Conservation (phyloP, 1,139 yeast genomes). For the Nakaseomyces nivariensis region DNA sequence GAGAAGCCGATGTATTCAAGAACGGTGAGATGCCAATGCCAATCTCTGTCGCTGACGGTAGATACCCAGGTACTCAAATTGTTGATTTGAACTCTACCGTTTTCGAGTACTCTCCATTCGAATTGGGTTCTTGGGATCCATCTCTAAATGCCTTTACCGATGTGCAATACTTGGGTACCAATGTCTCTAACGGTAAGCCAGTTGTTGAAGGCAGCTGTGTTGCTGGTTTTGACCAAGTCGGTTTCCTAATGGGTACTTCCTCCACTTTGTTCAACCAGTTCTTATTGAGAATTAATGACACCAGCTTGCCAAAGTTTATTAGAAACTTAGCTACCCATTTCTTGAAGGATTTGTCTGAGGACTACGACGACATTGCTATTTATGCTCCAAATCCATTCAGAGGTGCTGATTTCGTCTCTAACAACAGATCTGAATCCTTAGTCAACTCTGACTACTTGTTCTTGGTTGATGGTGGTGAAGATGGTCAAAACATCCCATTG, state of each 20-base stretch:
- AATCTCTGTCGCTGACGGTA: slow-evolving; percentile 62
- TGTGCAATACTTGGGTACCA: slow-evolving; percentile 60
- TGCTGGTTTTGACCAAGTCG: slow-evolving; percentile 66
- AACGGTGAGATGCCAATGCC: slow-evolving; percentile 71
- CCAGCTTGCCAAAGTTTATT: slow-evolving; percentile 15
- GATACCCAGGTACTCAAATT: slow-evolving; percentile 54
- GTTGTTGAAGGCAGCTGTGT: slow-evolving; percentile 34
- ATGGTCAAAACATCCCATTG: slow-evolving; percentile 64
- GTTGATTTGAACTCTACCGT: slow-evolving; percentile 56
- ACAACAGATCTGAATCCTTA: slow-evolving; percentile 23
- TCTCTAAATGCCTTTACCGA: slow-evolving; percentile 55
- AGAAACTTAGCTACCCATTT: slow-evolving; percentile 22
- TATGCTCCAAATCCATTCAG: slow-evolving; percentile 58
- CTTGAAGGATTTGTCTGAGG: slow-evolving; percentile 36
- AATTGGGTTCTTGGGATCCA: slow-evolving; percentile 83
- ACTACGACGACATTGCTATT: slow-evolving; percentile 55
- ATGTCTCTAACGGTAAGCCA: slow-evolving; percentile 45
- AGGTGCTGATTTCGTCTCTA: slow-evolving; percentile 37
- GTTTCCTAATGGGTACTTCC: slow-evolving; percentile 64
- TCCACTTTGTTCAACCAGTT: slow-evolving; percentile 69
- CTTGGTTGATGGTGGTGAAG: slow-evolving; percentile 83
- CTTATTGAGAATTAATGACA: slow-evolving; percentile 47
- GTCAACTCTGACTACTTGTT: slow-evolving; percentile 37
- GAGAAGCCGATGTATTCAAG: slow-evolving; percentile 42
- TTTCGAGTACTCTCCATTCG: slow-evolving; percentile 70